A percentile compares a stretch with the other conserved stretches of the same genome.
phyloP scores from a whole-genome alignment of 1,284 basidiomycete species.

The Xerocomus nothofagi region DNA sequence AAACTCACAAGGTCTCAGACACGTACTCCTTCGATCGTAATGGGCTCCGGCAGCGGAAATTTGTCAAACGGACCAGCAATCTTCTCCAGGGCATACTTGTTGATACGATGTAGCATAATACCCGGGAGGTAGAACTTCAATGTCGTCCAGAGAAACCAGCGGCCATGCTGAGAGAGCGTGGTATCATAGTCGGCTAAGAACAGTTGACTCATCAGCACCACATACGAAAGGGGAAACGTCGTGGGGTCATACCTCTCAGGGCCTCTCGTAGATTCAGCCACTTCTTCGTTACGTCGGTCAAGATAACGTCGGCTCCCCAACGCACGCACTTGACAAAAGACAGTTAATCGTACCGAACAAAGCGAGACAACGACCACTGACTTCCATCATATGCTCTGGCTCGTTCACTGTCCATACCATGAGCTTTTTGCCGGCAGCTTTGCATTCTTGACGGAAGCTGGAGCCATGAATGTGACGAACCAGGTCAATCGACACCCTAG shows the following conservation, averaged over 20 bases:
- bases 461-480: slow-evolving; percentile 21
- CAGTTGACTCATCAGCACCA: slow-evolving; percentile 6
- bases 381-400: slow-evolving; percentile 92
- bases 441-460: slow-evolving; percentile 80
- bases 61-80: slow-evolving; percentile 57
- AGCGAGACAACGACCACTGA: slow-evolving; percentile 33
- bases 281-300: slow-evolving; percentile 82
- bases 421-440: slow-evolving; percentile 77
- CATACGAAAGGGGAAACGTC: background rate
- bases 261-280: slow-evolving; percentile 75
- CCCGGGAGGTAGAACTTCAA: slow-evolving; percentile 59
- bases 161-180: slow-evolving; percentile 57
- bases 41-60: slow-evolving; percentile 30
- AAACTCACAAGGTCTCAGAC: slow-evolving; percentile 10
- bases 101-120: slow-evolving; percentile 33
- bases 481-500: background rate
- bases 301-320: slow-evolving; percentile 88
- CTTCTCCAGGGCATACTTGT: slow-evolving; percentile 44
- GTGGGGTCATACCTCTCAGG: slow-evolving; percentile 54
- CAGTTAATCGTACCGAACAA: background rate
- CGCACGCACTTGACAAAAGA: slow-evolving; percentile 65
- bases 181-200: slow-evolving; percentile 65
- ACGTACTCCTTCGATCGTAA: slow-evolving; percentile 20
- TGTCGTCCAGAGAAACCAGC: slow-evolving; percentile 77
- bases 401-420: slow-evolving; percentile 98